Conservation (phyloP, 352 stramenopile genomes). For the Elongisporangium prolatum region DNA sequence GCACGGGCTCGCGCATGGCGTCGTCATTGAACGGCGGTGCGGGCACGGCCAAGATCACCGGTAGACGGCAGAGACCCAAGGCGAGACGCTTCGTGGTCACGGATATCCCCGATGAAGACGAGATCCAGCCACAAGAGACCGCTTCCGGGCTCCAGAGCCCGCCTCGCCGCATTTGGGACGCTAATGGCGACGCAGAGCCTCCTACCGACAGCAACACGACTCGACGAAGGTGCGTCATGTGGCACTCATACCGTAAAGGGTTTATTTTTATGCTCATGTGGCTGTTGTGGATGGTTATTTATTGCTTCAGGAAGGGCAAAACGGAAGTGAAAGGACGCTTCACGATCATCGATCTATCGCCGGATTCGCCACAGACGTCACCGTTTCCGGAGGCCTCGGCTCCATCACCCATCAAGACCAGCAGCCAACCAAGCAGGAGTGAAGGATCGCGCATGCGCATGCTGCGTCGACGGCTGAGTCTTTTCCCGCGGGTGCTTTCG, state of each 20-base stretch:
- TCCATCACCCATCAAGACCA: background rate
- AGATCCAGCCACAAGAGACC: background rate
- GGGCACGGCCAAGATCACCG: conserved; percentile 38
- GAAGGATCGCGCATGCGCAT: conserved; percentile 7
- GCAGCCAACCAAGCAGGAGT: background rate
- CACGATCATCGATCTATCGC: conserved; percentile 77
- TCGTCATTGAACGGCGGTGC: conserved; percentile 16
- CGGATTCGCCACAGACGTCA: conserved; percentile 37
- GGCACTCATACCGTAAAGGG: background rate
- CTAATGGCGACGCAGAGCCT: conserved; percentile 2
- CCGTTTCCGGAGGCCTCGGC: conserved; percentile 1
- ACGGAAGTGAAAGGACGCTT: conserved; percentile 74
- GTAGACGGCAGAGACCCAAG: conserved; percentile 38
- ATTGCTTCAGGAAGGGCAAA: conserved; percentile 37
- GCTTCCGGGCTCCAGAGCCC: background rate
- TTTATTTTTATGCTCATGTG: background rate
- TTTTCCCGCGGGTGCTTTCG: conserved; percentile 1
- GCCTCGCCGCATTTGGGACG: background rate
- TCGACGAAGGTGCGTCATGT: background rate
- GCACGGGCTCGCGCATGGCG: conserved; percentile 1
- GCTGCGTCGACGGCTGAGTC: conserved; percentile 7
- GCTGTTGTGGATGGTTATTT: background rate
- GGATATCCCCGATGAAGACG: conserved; percentile 52
- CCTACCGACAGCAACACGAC: background rate
- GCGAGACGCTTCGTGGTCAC: conserved; percentile 70